These are phyloP conservation scores for Rasamsonia emersonii DNA, from an alignment of 2,329 filamentous ascomycete genomes.

Conservation along the genomic window DNA sequence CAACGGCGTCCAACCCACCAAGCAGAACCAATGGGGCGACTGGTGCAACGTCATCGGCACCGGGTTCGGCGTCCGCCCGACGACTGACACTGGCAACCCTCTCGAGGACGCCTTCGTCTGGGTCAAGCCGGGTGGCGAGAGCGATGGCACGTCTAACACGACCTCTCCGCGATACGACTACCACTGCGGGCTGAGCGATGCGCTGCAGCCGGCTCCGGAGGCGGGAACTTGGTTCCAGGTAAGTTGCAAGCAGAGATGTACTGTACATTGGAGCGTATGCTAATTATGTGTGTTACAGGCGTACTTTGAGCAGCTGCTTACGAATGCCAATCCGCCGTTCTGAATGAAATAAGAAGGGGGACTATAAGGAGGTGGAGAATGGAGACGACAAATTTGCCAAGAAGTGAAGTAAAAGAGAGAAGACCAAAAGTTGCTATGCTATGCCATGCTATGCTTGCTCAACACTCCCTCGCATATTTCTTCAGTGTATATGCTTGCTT, in stretches of 20 bases:
- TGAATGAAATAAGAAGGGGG: too few relatives aligned
- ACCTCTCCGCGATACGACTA: slow-evolving; percentile 45
- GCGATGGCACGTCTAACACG: slow-evolving; percentile 43
- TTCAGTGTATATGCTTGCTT: too few relatives aligned
- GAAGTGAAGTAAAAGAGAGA: too few relatives aligned
- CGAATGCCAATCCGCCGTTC: slow-evolving; percentile 20
- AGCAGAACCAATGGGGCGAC: slow-evolving; percentile 51
- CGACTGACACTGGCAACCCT: slow-evolving; percentile 50
- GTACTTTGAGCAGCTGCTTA: slow-evolving; percentile 22
- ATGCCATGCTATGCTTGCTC: too few relatives aligned
- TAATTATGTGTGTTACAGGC: slow-evolving; percentile 19
- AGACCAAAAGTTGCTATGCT: too few relatives aligned
- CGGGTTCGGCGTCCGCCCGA: slow-evolving; percentile 57
- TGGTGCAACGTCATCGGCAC: slow-evolving; percentile 60
- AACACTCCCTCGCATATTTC: too few relatives aligned
- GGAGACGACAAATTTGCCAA: too few relatives aligned
- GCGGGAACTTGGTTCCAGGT: slow-evolving; percentile 59
- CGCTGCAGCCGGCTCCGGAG: slow-evolving; percentile 58
- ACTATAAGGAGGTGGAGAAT: too few relatives aligned
- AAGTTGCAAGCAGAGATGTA: slow-evolving; percentile 27
- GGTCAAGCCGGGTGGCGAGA: slow-evolving; percentile 58
- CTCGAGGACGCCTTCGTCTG: slow-evolving; percentile 60
- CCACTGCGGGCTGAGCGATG: slow-evolving; percentile 45
- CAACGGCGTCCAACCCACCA: slow-evolving; percentile 53
- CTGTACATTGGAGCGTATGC: slow-evolving; percentile 16